phyloP scores from a whole-genome alignment of 2,329 filamentous ascomycete species.

The Monosporascus sp. region DNA sequence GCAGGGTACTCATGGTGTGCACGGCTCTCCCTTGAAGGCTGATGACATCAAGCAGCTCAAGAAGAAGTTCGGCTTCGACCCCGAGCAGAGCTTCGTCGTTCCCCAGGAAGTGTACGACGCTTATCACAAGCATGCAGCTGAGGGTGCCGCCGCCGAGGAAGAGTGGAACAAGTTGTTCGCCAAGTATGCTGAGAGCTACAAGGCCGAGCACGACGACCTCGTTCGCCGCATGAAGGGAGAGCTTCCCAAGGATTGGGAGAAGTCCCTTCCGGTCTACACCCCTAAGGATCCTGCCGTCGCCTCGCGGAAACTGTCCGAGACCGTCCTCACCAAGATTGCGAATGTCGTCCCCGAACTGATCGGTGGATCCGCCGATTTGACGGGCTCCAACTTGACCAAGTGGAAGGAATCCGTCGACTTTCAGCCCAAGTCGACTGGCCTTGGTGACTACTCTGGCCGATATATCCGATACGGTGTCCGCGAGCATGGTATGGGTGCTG shows the following conservation, averaged over 20 bases:
- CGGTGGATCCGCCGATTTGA: slow-evolving; percentile 95
- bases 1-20: slow-evolving; percentile 90
- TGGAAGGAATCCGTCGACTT: slow-evolving; percentile 98
- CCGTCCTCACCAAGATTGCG: slow-evolving; percentile 84
- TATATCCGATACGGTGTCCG: slow-evolving; percentile 91
- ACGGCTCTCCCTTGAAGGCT: slow-evolving; percentile 91
- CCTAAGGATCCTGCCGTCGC: slow-evolving; percentile 78
- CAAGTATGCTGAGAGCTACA: slow-evolving; percentile 77
- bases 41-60: slow-evolving; percentile 94
- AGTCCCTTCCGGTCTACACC: slow-evolving; percentile 85
- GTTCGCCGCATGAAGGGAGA: slow-evolving; percentile 72
- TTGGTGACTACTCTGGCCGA: slow-evolving; percentile 85
- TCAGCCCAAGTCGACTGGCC: slow-evolving; percentile 79
- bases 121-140: slow-evolving; percentile 77
- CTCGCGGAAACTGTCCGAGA: slow-evolving; percentile 94
- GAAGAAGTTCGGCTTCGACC: slow-evolving; percentile 92
- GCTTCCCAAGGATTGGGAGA: slow-evolving; percentile 95
- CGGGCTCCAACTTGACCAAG: slow-evolving; percentile 95
- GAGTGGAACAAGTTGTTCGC: slow-evolving; percentile 93
- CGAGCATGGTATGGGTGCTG: slow-evolving; percentile 87
- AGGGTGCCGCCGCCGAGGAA: slow-evolving; percentile 83
- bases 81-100: slow-evolving; percentile 85
- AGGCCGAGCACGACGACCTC: slow-evolving; percentile 75
- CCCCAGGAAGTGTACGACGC: slow-evolving; percentile 91
- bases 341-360: slow-evolving; percentile 79